These are phyloP conservation scores for Liquidambar formosana DNA, from an alignment of 164 flowering plant species.

Conservation along the genomic window DNA sequence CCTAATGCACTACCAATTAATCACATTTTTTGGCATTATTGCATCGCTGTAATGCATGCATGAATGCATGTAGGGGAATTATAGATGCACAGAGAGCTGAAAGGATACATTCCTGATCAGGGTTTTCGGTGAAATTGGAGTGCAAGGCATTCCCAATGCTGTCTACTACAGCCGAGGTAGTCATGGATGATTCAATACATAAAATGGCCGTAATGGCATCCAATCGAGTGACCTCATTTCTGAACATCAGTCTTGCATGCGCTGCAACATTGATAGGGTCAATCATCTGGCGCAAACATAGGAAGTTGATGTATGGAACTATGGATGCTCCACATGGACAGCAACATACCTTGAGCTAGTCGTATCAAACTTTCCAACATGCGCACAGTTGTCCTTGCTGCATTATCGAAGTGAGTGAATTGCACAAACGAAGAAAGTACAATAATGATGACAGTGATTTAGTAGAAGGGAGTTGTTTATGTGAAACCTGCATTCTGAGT, in stretches of 20 bases:
- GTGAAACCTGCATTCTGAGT: constrained; percentile 76
- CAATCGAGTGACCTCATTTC: constrained; percentile 78
- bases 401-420: constrained; percentile 16
- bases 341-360: constrained; percentile 78
- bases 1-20: too few species aligned
- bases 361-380: constrained; percentile 97
- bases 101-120: constrained; percentile 97
- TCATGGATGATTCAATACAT: constrained; percentile 97
- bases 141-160: constrained; percentile 88
- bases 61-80: too few species aligned
- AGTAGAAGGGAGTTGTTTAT: background rate
- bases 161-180: constrained; percentile 92
- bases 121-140: constrained; percentile 85
- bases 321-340: background rate
- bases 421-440: background rate
- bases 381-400: constrained; percentile 96
- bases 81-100: background rate
- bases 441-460: background rate
- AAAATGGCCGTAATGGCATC: constrained; percentile 94
- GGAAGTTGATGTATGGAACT: background rate
- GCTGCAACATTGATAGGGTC: constrained; percentile 45
- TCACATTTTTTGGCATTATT: too few species aligned
- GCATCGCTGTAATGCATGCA: too few species aligned
- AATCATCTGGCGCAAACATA: constrained; percentile 2
- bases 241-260: constrained; percentile 96